Base-by-base conservation (phyloP, 1,139 yeast genomes). In the Suhomyces terraborum region DNA sequence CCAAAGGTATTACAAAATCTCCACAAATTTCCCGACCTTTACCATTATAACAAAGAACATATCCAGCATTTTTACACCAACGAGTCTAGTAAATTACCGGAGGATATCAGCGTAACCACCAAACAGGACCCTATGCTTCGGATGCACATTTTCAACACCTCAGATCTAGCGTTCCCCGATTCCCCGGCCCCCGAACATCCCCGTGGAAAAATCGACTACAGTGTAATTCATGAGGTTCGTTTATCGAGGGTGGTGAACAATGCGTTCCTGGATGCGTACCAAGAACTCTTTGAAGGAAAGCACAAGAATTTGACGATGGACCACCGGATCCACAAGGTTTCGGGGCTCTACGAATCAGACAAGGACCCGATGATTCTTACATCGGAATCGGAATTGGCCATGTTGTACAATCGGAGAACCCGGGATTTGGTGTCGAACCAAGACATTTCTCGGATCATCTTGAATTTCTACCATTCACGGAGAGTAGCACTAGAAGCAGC, bases 31-130 rank as follows among this genome's bases (percentile, higher is more conserved):
- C 16, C 14, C 17, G 13, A 12, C 4, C 26, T 51, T 8, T 53
- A 30, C 31, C 38, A 39, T 23, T 51, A 49, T 33, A 52, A 53
- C 38, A 32, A 18, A 12, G 40, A 43, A 8, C 54, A 52, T 27
- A 45, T 30, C 31, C 24, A 44, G 8, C 45, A 50, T 28, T 47
- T 51, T 16, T 25, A 48, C 27, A 14, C 32, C 25, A 24, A 28
- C 10, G 40, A 34, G 13, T 29, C 43, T 8, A 22, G 19, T 30
- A 24, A 37, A 21, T 10, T 37, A 4, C 38, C 44, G 7, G 7
- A 8, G 4, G 40, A 40, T 13, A 19, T 40, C 4, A 35, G 32
- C 7, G 12, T 24, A 8, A 36, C 14, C 6, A 17, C 24, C 9
- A 17, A 28, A 12, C 6, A 26, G 13, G 53, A 50, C 26, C 49